Evolutionary conservation across 352 stramenopile genomes (phyloP).

Genomic region (Phytopythium ostracodes): DNA sequence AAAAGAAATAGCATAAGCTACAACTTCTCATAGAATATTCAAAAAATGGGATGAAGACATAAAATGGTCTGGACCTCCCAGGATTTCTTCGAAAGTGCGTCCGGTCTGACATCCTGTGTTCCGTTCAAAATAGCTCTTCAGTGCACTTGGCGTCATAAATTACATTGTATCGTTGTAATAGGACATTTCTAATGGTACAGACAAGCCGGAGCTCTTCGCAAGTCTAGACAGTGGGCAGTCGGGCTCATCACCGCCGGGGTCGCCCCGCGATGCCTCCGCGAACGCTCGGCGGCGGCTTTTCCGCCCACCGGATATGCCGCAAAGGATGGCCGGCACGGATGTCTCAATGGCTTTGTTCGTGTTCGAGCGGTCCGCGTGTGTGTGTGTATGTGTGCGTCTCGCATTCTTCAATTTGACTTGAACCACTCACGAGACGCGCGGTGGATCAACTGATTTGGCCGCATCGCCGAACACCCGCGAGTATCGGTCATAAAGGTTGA

Average conservation of each 20-base stretch:
- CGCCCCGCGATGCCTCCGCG: slow-evolving; percentile 5
- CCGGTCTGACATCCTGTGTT: neutral
- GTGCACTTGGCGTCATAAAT: too few species aligned
- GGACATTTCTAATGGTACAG: neutral
- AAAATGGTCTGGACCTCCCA: neutral
- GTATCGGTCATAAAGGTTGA: too few species aligned
- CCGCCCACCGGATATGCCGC: neutral
- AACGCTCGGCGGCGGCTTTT: neutral
- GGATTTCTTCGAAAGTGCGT: neutral
- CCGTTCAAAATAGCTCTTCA: neutral
- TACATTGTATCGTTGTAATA: too few species aligned
- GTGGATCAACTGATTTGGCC: neutral
- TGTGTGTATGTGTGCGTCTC: too few species aligned
- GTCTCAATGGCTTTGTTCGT: neutral
- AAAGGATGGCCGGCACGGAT: neutral
- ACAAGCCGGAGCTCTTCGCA: neutral
- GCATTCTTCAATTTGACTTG: slow-evolving; percentile 2
- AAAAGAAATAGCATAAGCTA: neutral
- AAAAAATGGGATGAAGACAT: slow-evolving; percentile 2
- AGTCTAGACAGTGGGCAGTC: neutral
- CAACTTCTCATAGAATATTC: slow-evolving; percentile 4
- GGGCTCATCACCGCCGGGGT: slow-evolving; percentile 2
- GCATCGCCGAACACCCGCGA: neutral
- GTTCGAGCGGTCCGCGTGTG: neutral
- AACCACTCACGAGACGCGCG: neutral